Evolutionary conservation across 2,329 filamentous ascomycete species (phyloP), one percentile per base, ranked within the genome.

Genomic region (Colletotrichum musae): DNA sequence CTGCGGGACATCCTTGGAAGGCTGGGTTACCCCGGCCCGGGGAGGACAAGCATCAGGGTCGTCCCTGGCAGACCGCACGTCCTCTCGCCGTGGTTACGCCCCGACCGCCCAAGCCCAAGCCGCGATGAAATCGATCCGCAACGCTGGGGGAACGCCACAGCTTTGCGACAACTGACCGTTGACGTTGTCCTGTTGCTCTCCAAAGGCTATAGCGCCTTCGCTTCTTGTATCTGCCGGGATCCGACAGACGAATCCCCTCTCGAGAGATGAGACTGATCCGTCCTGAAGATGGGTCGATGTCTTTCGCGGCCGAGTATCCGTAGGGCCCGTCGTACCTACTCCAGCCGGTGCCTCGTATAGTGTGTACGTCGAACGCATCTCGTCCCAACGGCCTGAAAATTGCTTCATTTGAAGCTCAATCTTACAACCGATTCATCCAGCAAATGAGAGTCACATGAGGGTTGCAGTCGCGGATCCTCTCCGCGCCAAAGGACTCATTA

Each of bases 391-490:
- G 26, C 32, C 26, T 56, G 61, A 66, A 66, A 43, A 58, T 69
- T 66, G 62, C 66, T 66, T 69, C 66, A 69, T 69, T 69, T 60
- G 56, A 43, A 36, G 62, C 57, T 66, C 66, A 69, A 69, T 69
- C 50, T 66, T 45, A 64, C 54, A 60, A 56, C 28, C 61, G 66
- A 59, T 48, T 50, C 41, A 39, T 52, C 32, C 56, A 54, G 62
- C 61, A 41, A 69, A 69, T 69, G 32, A 66, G 62, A 45, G 61
- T 57, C 24, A 26, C 56, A 56, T 45, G 62, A 66, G 62, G 32
- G 62, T 66, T 69, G 51, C 66, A 69, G 66, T 57, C 66, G 66
- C 56, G 62, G 62, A 66, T 69, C 62, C 62, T 61, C 65, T 58
- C 66, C 61, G 56, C 61, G 58, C 50, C 56, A 62, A 54, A 50